phyloP scores from a whole-genome alignment of 2,329 filamentous ascomycete genomes.

The Rhynchosporium agropyri region DNA sequence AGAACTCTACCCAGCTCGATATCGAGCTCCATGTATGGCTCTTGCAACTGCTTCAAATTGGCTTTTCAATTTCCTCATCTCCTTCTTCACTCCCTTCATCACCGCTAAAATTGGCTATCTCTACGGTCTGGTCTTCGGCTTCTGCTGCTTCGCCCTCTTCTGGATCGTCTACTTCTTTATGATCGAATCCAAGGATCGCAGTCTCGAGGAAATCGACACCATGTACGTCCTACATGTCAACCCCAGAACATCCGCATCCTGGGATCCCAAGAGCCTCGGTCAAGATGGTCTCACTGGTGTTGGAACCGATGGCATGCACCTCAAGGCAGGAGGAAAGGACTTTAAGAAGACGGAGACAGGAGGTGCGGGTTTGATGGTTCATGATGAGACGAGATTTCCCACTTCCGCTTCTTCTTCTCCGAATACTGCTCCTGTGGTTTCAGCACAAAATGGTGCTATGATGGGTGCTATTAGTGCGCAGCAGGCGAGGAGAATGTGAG shows the following conservation, averaged over 20 bases:
- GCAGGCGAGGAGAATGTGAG: too few species aligned
- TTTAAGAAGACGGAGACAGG: conserved; percentile 29
- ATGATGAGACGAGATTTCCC: conserved; percentile 31
- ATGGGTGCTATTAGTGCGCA: neutral
- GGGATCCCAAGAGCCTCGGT: conserved; percentile 31
- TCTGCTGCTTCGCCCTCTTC: conserved; percentile 65
- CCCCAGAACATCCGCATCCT: conserved; percentile 44
- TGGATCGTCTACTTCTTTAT: conserved; percentile 78
- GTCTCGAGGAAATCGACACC: conserved; percentile 77
- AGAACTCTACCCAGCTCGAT: conserved; percentile 66
- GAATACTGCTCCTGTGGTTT: neutral
- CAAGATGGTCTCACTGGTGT: conserved; percentile 26
- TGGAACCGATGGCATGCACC: conserved; percentile 23
- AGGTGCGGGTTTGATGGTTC: conserved; percentile 28
- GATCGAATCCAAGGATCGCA: conserved; percentile 71
- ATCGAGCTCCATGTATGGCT: conserved; percentile 62
- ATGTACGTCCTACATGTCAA: conserved; percentile 66
- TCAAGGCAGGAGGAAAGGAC: conserved; percentile 27
- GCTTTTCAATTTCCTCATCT: conserved; percentile 70
- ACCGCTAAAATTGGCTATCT: conserved; percentile 62
- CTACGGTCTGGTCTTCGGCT: conserved; percentile 76
- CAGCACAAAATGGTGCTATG: too few species aligned
- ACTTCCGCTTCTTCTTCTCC: neutral
- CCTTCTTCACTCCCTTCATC: conserved; percentile 81
- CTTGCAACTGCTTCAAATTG: conserved; percentile 65